phyloP scores from a whole-genome alignment of 2,329 filamentous ascomycete species.

The Botrytis cinerea region DNA sequence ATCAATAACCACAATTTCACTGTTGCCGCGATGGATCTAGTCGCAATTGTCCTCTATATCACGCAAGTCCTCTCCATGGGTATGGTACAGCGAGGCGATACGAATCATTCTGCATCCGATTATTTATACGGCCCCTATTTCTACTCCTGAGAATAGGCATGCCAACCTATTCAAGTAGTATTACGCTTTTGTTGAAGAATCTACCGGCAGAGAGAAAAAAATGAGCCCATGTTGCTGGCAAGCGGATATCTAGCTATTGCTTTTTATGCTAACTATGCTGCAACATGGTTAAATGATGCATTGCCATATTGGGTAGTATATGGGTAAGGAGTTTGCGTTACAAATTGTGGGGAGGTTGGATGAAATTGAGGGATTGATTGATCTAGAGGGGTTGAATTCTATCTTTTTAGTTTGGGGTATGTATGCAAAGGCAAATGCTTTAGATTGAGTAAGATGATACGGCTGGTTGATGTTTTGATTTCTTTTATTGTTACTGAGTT shows the following conservation, averaged over 20 bases:
- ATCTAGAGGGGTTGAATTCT: slow-evolving; percentile 8
- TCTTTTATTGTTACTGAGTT: background rate
- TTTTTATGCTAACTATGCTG: slow-evolving; percentile 30
- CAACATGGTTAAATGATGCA: slow-evolving; percentile 29
- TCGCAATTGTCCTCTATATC: slow-evolving; percentile 38
- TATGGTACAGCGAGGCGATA: slow-evolving; percentile 49
- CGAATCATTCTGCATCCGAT: slow-evolving; percentile 40
- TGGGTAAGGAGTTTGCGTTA: slow-evolving; percentile 51
- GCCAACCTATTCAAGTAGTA: slow-evolving; percentile 42
- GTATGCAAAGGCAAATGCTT: background rate
- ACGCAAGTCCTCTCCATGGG: slow-evolving; percentile 48
- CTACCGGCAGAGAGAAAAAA: slow-evolving; percentile 49
- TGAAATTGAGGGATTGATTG: slow-evolving; percentile 5
- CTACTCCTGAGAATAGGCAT: slow-evolving; percentile 48
- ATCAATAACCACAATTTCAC: slow-evolving; percentile 56
- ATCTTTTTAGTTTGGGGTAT: slow-evolving; percentile 22
- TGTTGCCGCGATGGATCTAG: slow-evolving; percentile 63
- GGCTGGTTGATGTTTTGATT: slow-evolving; percentile 5
- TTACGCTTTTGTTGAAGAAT: slow-evolving; percentile 42
- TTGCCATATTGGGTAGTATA: slow-evolving; percentile 49
- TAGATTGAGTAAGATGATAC: slow-evolving; percentile 22
- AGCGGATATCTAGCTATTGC: slow-evolving; percentile 31
- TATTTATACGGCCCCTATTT: slow-evolving; percentile 54
- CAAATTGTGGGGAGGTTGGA: slow-evolving; percentile 48
- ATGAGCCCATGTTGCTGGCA: slow-evolving; percentile 49